A percentile compares a stretch with the other conserved stretches of the same genome.
Evolutionary conservation across 768 basidiomycete genomes (phyloP).

Genomic region (Rhodotorula graminis): DNA sequence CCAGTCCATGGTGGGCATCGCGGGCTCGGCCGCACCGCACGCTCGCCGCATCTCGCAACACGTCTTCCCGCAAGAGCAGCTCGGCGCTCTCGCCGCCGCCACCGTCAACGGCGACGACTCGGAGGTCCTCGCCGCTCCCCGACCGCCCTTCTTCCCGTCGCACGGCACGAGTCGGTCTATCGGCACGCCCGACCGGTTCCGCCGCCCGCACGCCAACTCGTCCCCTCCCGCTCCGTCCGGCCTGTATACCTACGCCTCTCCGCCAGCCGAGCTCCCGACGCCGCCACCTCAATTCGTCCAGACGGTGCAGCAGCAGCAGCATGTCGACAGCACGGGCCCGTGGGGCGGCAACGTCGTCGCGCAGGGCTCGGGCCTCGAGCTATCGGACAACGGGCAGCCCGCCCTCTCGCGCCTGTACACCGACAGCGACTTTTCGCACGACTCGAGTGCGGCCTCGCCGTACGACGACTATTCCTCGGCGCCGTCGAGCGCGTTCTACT

Average conservation of each 20-base stretch:
- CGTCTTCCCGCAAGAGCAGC: constrained; percentile 6
- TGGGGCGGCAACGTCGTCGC: neutral
- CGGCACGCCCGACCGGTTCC: neutral
- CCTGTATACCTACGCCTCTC: neutral
- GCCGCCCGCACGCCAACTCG: constrained; percentile 22
- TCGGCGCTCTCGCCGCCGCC: neutral
- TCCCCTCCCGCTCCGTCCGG: constrained; percentile 7
- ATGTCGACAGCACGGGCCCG: neutral
- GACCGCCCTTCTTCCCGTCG: neutral
- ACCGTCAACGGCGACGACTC: neutral
- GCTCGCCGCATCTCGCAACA: neutral
- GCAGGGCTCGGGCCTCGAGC: neutral
- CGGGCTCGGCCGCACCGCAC: neutral
- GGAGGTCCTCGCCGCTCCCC: neutral
- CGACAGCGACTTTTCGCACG: neutral
- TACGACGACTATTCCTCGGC: neutral
- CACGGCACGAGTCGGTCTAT: neutral
- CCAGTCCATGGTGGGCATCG: constrained; percentile 1
- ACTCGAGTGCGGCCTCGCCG: neutral
- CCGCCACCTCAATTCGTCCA: neutral
- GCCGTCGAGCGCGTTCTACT: neutral
- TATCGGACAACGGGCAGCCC: neutral
- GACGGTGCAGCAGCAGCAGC: neutral
- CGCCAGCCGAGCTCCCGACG: neutral
- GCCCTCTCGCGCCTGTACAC: constrained; percentile 14